Base-by-base conservation (phyloP, 768 basidiomycete species). In the Suillus discolor region DNA sequence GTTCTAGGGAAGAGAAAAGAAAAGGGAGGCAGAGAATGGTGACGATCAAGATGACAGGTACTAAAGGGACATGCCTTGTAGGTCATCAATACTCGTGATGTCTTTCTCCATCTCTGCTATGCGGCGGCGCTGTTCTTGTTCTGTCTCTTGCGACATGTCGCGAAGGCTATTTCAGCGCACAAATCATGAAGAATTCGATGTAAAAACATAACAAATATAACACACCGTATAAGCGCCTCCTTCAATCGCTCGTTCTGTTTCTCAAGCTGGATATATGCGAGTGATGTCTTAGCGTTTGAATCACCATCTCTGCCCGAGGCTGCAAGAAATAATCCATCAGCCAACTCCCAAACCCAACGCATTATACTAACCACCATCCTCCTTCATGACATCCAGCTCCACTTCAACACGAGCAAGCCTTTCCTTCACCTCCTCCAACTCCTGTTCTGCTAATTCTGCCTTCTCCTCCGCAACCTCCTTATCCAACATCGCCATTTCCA, bases 391-490 rank as follows among this genome's bases (percentile, higher is more conserved):
- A 13, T 87, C 87, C 54, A 95, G 79, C 75, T 98, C 96, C 16
- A 97, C 90, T 72, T 97, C 91, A 38, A 90, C 68, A 55, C 91
- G 85, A 7, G 91, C 93, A 57, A 94, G 67, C 69, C 83, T 86
- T 77, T 98, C 97, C 71, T 84, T 91, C 65, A 90, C 73, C 62
- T 89, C 91, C 70, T 92, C 93, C 60, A 96, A 72, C 72, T 96
- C 94, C 0, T 82, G 77, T 73, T 94, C 90, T 0, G 89, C 89
- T 2, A 87, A 73, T 76, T 98, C 97, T 0, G 92, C 90, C 66
- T 88, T 87, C 76, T 98, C 97, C 73, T 99, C 97, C 0, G 97
- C 96, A 45, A 99, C 89, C 75, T 99, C 97, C 78, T 94, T 95
- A 75, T 99, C 97, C 70, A 99, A 79, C 85, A 93, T 93, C 3